Evolutionary conservation across 176 grass and related monocot species (phyloP).

Genomic region (Musa schizocarpa): DNA sequence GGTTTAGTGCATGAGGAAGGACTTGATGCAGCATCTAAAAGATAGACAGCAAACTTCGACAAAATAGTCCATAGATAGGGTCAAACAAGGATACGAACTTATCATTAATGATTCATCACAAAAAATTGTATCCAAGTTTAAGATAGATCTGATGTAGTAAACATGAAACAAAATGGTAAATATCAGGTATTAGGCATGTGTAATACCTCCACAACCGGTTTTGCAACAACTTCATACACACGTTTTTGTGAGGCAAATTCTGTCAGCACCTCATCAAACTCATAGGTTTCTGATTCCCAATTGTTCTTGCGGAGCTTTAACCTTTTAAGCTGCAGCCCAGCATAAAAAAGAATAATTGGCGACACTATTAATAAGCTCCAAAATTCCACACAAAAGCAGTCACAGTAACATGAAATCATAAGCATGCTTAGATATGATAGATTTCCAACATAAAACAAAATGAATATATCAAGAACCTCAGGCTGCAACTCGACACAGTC

Average conservation of each 20-base stretch:
- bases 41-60: too few relatives aligned
- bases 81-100: too few relatives aligned
- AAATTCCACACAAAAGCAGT: not conserved
- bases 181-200: not conserved
- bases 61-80: too few relatives aligned
- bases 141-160: not conserved
- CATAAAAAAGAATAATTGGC: slow-evolving; percentile 11
- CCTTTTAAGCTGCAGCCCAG: slow-evolving; percentile 74
- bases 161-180: not conserved
- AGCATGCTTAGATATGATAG: not conserved
- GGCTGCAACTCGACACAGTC: slow-evolving; percentile 97
- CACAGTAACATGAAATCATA: not conserved
- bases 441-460: not conserved
- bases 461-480: slow-evolving; percentile 40
- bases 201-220: slow-evolving; percentile 95
- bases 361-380: slow-evolving; percentile 5
- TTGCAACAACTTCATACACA: slow-evolving; percentile 99
- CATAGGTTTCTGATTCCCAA: slow-evolving; percentile 93
- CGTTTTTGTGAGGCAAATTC: slow-evolving; percentile 98
- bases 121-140: not conserved
- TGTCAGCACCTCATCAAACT: slow-evolving; percentile 94
- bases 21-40: too few relatives aligned
- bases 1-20: too few relatives aligned
- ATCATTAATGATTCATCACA: not conserved
- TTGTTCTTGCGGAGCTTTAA: slow-evolving; percentile 99